Percentiles rank a stretch among this genome's conserved stretches.
phyloP scores from a whole-genome alignment of 2,329 filamentous ascomycete species.

The Parascedosporium putredinis region DNA sequence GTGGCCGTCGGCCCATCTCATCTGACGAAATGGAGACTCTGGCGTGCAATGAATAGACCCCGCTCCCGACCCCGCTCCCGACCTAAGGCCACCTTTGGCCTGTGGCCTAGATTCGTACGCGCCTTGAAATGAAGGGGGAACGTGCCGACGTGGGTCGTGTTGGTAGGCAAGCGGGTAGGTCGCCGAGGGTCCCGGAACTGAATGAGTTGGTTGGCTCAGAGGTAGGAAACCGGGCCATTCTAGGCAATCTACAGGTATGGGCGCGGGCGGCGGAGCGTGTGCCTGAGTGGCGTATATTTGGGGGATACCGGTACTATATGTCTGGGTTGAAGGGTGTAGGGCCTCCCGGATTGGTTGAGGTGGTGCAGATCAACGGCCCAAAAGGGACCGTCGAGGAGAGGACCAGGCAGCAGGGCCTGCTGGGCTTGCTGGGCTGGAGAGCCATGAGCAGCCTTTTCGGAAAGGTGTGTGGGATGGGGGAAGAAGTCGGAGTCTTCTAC shows the following conservation, averaged over 20 bases:
- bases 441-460: too few species aligned
- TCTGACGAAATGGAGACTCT: neutral
- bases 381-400: neutral
- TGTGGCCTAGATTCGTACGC: too few species aligned
- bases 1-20: neutral
- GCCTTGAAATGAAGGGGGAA: too few species aligned
- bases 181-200: too few species aligned
- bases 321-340: neutral
- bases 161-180: too few species aligned
- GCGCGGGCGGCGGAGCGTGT: too few species aligned
- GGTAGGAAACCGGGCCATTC: neutral
- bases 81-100: too few species aligned
- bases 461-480: neutral
- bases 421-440: neutral
- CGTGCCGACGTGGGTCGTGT: too few species aligned
- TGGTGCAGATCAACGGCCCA: neutral
- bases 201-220: neutral
- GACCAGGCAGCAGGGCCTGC: neutral
- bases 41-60: neutral
- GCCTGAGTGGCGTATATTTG: too few species aligned
- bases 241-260: neutral
- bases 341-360: neutral
- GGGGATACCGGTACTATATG: neutral
- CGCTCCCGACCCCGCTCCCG: neutral
- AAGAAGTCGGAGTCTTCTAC: neutral